These are phyloP conservation scores for Saccharomycopsis schoenii DNA, from an alignment of 805 yeast genomes.

Conservation along the genomic window DNA sequence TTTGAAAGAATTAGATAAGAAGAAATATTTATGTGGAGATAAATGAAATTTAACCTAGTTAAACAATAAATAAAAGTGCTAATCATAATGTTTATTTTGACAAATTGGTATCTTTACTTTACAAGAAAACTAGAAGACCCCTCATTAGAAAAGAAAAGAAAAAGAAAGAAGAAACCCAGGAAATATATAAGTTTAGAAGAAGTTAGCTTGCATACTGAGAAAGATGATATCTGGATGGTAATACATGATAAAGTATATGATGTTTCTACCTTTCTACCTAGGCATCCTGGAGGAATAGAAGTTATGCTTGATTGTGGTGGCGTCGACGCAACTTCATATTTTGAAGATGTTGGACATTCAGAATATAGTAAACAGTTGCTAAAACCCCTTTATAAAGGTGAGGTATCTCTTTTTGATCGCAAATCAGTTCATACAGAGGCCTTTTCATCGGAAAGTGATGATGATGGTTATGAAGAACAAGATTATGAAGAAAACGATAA, in stretches of 20 bases:
- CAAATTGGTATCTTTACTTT: neutral
- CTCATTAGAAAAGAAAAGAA: neutral
- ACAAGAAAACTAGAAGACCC: neutral
- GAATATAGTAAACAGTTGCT: conserved; percentile 48
- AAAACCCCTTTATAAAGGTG: conserved; percentile 14
- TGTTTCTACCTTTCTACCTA: conserved; percentile 33
- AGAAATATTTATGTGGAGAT: neutral
- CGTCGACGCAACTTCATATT: conserved; percentile 47
- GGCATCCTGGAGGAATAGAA: conserved; percentile 36
- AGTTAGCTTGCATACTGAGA: conserved; percentile 57
- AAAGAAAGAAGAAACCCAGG: neutral
- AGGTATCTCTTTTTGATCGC: neutral
- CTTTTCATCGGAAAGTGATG: neutral
- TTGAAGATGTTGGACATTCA: conserved; percentile 58
- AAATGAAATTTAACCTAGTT: neutral
- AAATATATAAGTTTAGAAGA: conserved; percentile 27
- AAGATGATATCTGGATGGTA: conserved; percentile 76
- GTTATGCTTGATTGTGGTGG: conserved; percentile 53
- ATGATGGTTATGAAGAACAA: neutral
- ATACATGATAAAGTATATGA: conserved; percentile 74
- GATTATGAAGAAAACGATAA: neutral
- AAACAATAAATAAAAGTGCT: neutral
- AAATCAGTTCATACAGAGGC: neutral
- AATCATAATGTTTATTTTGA: neutral
- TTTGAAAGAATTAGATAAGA: neutral